Evolutionary conservation across 176 grass and related monocot genomes (phyloP).

Genomic region (Zoysia pacifica): DNA sequence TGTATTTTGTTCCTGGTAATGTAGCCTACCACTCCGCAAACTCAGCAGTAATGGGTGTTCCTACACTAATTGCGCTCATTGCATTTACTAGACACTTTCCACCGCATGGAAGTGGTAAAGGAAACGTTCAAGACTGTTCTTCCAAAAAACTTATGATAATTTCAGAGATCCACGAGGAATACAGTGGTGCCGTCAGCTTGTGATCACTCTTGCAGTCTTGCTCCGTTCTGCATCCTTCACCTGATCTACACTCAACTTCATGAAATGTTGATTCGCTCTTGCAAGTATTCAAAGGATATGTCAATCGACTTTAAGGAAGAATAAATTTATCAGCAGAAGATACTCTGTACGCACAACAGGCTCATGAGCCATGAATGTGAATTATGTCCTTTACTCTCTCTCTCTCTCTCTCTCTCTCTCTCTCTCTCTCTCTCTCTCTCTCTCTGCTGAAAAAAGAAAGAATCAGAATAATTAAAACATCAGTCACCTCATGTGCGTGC

Average conservation of each 20-base stretch:
- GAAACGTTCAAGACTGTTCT: not conserved
- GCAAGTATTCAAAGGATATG: slow-evolving; percentile 11
- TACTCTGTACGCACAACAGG: slow-evolving; percentile 2
- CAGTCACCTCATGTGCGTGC: slow-evolving; percentile 52
- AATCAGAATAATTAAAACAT: slow-evolving; percentile 56
- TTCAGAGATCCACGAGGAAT: not conserved
- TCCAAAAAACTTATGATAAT: not conserved
- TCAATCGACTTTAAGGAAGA: not conserved
- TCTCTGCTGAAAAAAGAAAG: not conserved
- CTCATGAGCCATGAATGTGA: slow-evolving; percentile 21
- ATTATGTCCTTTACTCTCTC: not conserved
- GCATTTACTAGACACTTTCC: not conserved
- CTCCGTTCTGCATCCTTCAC: slow-evolving; percentile 1
- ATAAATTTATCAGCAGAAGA: slow-evolving; percentile 15
- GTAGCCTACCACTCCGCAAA: not conserved
- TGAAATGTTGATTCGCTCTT: slow-evolving; percentile 16
- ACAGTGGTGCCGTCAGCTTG: slow-evolving; percentile 8
- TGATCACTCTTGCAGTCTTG: not conserved
- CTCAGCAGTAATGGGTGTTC: not conserved
- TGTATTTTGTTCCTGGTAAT: not conserved
- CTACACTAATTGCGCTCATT: not conserved
- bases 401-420: not conserved
- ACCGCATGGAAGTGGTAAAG: not conserved
- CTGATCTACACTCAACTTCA: slow-evolving; percentile 18
- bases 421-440: no score